phyloP scores from a whole-genome alignment of 257 asterid species.

The Solanum boliviense region DNA sequence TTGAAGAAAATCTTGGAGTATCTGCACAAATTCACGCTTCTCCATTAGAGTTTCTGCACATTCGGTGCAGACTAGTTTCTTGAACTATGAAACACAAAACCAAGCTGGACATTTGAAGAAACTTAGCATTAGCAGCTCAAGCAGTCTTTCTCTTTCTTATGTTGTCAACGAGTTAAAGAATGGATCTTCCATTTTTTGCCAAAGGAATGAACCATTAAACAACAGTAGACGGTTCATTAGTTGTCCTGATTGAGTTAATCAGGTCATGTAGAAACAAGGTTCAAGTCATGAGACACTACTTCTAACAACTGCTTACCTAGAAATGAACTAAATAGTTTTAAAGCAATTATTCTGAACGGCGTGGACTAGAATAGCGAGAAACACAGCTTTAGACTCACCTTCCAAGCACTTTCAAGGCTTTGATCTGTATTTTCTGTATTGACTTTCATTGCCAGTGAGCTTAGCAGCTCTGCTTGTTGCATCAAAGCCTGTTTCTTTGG shows the following conservation, averaged over 20 bases:
- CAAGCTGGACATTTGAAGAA: neutral
- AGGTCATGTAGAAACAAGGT: neutral
- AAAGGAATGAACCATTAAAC: neutral
- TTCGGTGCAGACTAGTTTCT: neutral
- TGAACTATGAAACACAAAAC: neutral
- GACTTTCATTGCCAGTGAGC: constrained; percentile 83
- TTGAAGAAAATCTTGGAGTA: constrained; percentile 60
- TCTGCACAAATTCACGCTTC: constrained; percentile 25
- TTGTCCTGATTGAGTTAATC: neutral
- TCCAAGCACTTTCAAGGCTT: constrained; percentile 85
- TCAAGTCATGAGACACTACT: neutral
- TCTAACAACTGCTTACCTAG: neutral
- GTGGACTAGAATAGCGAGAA: neutral
- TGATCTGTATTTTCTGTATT: constrained; percentile 67
- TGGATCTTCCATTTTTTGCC: neutral
- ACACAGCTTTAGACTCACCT: constrained; percentile 25
- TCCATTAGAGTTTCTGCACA: neutral
- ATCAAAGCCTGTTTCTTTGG: constrained; percentile 77
- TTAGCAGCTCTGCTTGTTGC: constrained; percentile 93
- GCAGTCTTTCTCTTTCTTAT: neutral
- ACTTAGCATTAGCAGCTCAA: neutral
- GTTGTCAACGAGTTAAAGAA: neutral
- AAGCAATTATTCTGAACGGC: neutral
- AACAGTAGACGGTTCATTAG: neutral
- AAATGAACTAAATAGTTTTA: neutral